Percentiles rank a stretch among this genome's conserved stretches.
phyloP scores from a whole-genome alignment of 192 early-diverging fungal species.

The Obelidium mucronatum region DNA sequence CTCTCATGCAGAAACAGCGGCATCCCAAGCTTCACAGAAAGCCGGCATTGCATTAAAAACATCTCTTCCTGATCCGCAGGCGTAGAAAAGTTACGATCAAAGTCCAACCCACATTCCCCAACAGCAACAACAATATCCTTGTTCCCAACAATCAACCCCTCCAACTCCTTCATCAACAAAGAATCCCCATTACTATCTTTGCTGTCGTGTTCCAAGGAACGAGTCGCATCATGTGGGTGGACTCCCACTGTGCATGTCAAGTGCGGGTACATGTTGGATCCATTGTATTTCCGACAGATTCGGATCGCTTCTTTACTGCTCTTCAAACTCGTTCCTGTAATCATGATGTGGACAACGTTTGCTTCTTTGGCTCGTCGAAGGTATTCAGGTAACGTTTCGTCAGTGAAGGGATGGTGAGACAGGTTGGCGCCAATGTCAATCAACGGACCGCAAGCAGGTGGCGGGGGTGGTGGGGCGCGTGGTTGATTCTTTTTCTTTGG shows the following conservation, averaged over 20 bases:
- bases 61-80: slow-evolving; percentile 26
- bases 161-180: slow-evolving; percentile 21
- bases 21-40: slow-evolving; percentile 76
- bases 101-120: slow-evolving; percentile 96
- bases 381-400: slow-evolving; percentile 8
- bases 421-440: slow-evolving; percentile 53
- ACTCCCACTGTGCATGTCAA: slow-evolving; percentile 41
- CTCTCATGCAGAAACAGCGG: slow-evolving; percentile 95
- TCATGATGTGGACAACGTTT: slow-evolving; percentile 33
- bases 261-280: neutral
- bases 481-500: slow-evolving; percentile 14
- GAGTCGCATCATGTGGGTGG: slow-evolving; percentile 46
- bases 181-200: no score
- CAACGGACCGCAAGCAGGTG: slow-evolving; percentile 26
- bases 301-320: slow-evolving; percentile 20
- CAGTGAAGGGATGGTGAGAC: slow-evolving; percentile 17
- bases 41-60: slow-evolving; percentile 82
- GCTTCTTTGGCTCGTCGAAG: slow-evolving; percentile 25
- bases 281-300: slow-evolving; percentile 31
- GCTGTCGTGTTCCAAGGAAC: slow-evolving; percentile 14
- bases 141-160: slow-evolving; percentile 23
- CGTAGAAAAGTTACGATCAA: slow-evolving; percentile 69
- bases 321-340: slow-evolving; percentile 45
- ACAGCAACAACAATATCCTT: slow-evolving; percentile 77
- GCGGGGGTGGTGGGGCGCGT: slow-evolving; percentile 24